Evolutionary conservation across 139 green algal genomes (phyloP), one percentile per base, ranked within the genome.

Genomic region (Pseudopediastrum boryanum): DNA sequence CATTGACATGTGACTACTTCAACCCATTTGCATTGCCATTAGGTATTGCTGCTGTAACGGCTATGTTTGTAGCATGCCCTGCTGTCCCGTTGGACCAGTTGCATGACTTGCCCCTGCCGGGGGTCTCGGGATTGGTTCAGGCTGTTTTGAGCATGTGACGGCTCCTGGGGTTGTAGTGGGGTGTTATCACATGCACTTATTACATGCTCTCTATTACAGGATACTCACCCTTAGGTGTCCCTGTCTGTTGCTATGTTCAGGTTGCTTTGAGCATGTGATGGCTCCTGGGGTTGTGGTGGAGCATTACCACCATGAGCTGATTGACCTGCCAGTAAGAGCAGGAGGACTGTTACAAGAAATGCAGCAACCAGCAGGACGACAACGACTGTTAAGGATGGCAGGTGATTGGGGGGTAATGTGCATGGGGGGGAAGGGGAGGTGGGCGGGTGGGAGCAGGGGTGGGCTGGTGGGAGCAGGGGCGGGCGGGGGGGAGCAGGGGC

Each of bases 261-360:
- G n/a, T n/a, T n/a, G n/a, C 56, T 87, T 84, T 62, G 82, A 87
- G 72, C 82, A 87, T 42, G 36, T 87, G 16, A 35, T 66, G 0
- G 82, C 82, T 0, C 82, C 82, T 9, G 77, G 61, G 3, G 35
- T 42, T 2, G 56, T 75, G 46, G 63, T 81, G 75, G 58, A 81
- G 48, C 63, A 74, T 8, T 81, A 72, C 38, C 25, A 63, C 8
- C 35, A 35, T 51, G 62, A 75, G 36, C 63, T 75, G 31, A 68
- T 41, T 39, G 75, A 81, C 48, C 48, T 81, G 50, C 75, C 75
- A 1, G 23, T 75, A 12, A 54, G 63, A 25, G 75, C 42, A 16
- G 27, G 33, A 0, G 48, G 33, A 1, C 48, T 81, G 63, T 59
- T 79, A 23, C 9, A 16, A 12, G 72, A 70, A 42, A 25, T 75